These are phyloP conservation scores for Dactylonectria macrodidyma DNA, from an alignment of 2,329 filamentous ascomycete genomes.

Conservation along the genomic window DNA sequence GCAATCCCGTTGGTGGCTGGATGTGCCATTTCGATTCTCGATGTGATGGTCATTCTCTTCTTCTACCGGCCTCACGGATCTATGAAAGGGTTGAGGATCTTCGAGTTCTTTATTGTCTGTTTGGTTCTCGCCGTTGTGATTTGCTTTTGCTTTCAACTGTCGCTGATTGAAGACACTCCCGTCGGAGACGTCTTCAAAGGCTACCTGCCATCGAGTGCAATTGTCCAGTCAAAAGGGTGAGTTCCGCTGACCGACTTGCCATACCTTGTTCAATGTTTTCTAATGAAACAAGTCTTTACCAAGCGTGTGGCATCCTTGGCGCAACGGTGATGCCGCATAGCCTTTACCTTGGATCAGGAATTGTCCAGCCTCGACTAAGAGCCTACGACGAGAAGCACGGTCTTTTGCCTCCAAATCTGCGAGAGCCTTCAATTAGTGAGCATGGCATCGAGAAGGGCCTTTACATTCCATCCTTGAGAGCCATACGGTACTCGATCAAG, in stretches of 20 bases:
- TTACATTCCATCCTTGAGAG: conserved; percentile 79
- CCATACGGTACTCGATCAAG: conserved; percentile 82
- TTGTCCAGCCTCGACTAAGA: conserved; percentile 76
- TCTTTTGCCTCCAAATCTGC: conserved; percentile 58
- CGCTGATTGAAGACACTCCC: conserved; percentile 69
- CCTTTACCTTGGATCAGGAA: conserved; percentile 78
- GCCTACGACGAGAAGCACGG: conserved; percentile 75
- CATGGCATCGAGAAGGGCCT: conserved; percentile 63
- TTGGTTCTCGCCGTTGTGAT: conserved; percentile 78
- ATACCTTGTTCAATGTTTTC: conserved; percentile 34
- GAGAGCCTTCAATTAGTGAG: conserved; percentile 46
- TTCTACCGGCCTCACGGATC: conserved; percentile 75
- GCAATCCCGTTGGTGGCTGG: conserved; percentile 77
- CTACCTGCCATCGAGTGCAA: conserved; percentile 73
- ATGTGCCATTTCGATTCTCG: conserved; percentile 77
- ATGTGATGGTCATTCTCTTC: conserved; percentile 77
- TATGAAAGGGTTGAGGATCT: conserved; percentile 72
- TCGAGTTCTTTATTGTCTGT: conserved; percentile 74
- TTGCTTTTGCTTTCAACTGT: conserved; percentile 80
- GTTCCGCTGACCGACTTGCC: conserved; percentile 13
- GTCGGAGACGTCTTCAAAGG: conserved; percentile 75
- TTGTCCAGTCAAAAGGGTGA: conserved; percentile 71
- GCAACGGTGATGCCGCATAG: conserved; percentile 83
- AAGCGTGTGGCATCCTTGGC: conserved; percentile 82
- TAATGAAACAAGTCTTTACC: conserved; percentile 62